Conservation (phyloP, 345 rosid genomes). For the Syzygium grande region DNA sequence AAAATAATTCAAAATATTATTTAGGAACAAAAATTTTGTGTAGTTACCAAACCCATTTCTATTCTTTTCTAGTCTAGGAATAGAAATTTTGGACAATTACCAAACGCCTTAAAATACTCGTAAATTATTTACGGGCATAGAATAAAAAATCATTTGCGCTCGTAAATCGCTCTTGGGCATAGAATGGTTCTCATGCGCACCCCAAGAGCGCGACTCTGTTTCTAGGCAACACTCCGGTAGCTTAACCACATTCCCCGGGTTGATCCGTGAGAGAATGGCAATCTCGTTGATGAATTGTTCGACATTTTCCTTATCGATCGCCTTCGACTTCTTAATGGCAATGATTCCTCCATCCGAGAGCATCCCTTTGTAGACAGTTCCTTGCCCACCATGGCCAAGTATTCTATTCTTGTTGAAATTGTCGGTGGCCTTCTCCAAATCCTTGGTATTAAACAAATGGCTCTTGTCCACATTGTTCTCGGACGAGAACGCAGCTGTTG, state of each 20-base stretch:
- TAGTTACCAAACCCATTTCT: too few relatives aligned
- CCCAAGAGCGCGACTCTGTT: not conserved
- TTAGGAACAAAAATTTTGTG: too few relatives aligned
- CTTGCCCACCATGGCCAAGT: constrained; percentile 3
- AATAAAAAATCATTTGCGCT: too few relatives aligned
- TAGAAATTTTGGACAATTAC: too few relatives aligned
- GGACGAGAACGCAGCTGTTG: not conserved
- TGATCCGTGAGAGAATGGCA: not conserved
- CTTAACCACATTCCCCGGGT: constrained; percentile 1
- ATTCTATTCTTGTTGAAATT: constrained; percentile 1
- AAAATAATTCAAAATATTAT: too few relatives aligned
- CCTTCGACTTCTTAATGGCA: not conserved
- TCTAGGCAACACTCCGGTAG: constrained; percentile 1
- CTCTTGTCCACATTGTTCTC: not conserved
- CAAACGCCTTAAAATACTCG: too few relatives aligned
- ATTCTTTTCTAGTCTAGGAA: too few relatives aligned
- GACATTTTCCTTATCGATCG: not conserved
- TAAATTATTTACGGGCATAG: too few relatives aligned
- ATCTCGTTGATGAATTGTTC: constrained; percentile 3
- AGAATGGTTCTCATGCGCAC: too few relatives aligned
- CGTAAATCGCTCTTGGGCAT: too few relatives aligned
- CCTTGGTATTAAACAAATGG: not conserved
- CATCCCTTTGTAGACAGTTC: constrained; percentile 9
- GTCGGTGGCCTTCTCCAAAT: not conserved
- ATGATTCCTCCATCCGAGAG: not conserved